phyloP scores from a whole-genome alignment of 441 rosid species.

The Capsella rubella region DNA sequence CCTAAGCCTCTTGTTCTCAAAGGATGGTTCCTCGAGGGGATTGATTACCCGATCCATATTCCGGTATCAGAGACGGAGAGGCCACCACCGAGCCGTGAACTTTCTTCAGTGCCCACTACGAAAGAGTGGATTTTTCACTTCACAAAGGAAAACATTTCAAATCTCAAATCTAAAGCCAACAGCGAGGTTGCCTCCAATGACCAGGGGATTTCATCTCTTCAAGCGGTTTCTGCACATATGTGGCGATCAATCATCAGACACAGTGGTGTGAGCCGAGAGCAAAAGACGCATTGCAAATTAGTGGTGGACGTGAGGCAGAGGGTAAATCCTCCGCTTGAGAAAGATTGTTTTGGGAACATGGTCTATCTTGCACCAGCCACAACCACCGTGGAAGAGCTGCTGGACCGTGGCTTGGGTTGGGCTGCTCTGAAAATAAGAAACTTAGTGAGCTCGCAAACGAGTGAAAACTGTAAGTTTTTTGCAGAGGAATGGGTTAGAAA shows the following conservation, averaged over 20 bases:
- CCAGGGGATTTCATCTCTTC: not conserved
- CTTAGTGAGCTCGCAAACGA: not conserved
- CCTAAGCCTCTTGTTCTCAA: not conserved
- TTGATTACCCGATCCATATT: not conserved
- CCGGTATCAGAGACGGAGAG: not conserved
- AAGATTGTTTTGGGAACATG: not conserved
- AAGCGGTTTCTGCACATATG: not conserved
- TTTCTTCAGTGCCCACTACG: not conserved
- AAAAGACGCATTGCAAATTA: not conserved
- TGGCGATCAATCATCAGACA: not conserved
- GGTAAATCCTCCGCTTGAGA: not conserved
- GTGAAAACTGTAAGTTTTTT: not conserved
- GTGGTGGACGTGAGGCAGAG: constrained; percentile 1
- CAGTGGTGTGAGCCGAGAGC: not conserved
- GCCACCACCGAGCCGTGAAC: not conserved
- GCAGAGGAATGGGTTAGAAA: constrained; percentile 3
- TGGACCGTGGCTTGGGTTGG: not conserved
- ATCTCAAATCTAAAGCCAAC: constrained; percentile 22
- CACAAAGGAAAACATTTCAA: not conserved
- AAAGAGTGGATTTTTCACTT: not conserved
- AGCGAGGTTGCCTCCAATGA: not conserved
- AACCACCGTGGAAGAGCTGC: not conserved
- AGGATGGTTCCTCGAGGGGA: constrained; percentile 3
- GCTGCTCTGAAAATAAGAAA: not conserved
- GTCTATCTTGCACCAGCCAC: not conserved